Evolutionary conservation across 2,329 filamentous ascomycete species (phyloP).

Genomic region (Geoglossum cookeanum): DNA sequence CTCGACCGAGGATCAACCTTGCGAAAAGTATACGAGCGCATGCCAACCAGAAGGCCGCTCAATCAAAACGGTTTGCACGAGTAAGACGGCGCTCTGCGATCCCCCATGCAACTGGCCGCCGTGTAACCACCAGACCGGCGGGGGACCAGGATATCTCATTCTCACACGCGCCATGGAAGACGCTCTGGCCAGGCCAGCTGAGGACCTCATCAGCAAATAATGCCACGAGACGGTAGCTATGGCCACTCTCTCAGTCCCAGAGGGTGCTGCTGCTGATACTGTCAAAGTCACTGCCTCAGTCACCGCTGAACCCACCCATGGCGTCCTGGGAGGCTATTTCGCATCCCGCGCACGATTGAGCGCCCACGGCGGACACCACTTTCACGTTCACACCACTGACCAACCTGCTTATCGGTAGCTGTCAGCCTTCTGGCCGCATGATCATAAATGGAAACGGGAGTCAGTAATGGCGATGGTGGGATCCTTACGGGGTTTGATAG

Average conservation of each 20-base stretch:
- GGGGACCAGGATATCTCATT: no score
- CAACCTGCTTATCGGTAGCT: conserved; percentile 30
- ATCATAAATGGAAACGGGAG: conserved; percentile 28
- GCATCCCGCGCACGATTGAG: no score
- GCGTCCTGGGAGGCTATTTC: background rate
- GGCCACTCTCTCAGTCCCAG: background rate
- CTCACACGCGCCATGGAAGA: no score
- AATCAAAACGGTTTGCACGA: background rate
- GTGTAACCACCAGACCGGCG: background rate
- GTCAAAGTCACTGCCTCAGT: background rate
- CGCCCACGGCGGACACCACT: conserved; percentile 13
- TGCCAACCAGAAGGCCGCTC: background rate
- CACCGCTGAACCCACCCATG: background rate
- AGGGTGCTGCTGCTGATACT: background rate
- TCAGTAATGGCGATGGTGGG: conserved; percentile 31
- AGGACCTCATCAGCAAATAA: background rate
- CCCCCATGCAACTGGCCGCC: background rate
- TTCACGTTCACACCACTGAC: conserved; percentile 38
- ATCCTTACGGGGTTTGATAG: conserved; percentile 18
- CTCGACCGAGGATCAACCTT: background rate
- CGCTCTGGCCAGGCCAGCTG: background rate
- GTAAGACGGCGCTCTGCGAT: background rate
- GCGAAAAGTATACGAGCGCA: background rate
- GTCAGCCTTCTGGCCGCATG: conserved; percentile 37
- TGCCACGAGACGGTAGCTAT: background rate